Evolutionary conservation across 2,329 filamentous ascomycete species (phyloP).

Genomic region (Claviceps sp.): DNA sequence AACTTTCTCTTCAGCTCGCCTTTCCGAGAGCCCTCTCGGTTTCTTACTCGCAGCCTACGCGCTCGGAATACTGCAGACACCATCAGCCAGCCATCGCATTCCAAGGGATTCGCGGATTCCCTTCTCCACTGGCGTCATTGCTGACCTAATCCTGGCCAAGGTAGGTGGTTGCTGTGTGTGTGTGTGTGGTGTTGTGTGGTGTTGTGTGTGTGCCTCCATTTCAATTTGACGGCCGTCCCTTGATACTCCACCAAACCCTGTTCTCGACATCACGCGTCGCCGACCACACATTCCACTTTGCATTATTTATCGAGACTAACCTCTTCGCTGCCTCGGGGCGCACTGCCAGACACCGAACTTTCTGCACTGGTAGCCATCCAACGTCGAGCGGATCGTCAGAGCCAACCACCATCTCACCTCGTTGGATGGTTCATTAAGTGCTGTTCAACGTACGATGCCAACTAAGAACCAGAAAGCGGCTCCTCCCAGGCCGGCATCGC

Average conservation of each 20-base stretch:
- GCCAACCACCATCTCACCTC: constrained; percentile 9
- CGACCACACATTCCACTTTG: background rate
- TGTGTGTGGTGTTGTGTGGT: constrained; percentile 1
- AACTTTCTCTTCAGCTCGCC: background rate
- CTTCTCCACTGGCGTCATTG: constrained; percentile 22
- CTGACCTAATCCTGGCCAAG: constrained; percentile 23
- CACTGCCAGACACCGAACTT: background rate
- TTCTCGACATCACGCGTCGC: constrained; percentile 2
- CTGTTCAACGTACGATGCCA: constrained; percentile 31
- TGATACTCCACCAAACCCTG: constrained; percentile 4
- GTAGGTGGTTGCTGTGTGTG: constrained; percentile 13
- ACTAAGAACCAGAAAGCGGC: constrained; percentile 39
- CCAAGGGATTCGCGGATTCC: background rate
- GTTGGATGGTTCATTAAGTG: constrained; percentile 23
- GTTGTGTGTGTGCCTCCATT: constrained; percentile 20
- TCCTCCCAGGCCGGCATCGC: constrained; percentile 35
- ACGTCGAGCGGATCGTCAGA: background rate
- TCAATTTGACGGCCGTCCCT: constrained; percentile 20
- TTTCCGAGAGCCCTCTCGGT: background rate
- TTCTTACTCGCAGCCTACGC: background rate
- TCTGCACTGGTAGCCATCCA: background rate
- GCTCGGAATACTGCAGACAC: background rate
- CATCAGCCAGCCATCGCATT: background rate
- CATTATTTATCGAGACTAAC: constrained; percentile 1
- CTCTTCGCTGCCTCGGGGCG: background rate